phyloP scores from a whole-genome alignment of 495 filamentous ascomycete genomes.

The Bathelium albidoporum region DNA sequence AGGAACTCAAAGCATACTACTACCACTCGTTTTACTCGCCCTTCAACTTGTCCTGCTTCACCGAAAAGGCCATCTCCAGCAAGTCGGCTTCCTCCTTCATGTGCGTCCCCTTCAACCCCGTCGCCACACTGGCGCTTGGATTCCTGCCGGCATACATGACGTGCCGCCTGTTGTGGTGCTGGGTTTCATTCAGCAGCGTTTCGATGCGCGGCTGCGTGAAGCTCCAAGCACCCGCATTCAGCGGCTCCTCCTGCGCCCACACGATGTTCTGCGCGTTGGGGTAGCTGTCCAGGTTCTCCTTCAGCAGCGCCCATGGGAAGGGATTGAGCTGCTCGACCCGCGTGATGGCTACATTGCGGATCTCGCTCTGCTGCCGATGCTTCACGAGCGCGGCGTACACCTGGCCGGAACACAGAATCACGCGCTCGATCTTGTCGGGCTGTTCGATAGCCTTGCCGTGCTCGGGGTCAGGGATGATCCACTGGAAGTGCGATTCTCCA shows the following conservation, averaged over 20 bases:
- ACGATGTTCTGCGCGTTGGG: constrained; percentile 94
- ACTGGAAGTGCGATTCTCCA: constrained; percentile 84
- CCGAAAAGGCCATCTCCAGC: constrained; percentile 60
- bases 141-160: constrained; percentile 92
- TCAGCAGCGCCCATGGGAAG: constrained; percentile 95
- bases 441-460: constrained; percentile 65
- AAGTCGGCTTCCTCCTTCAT: constrained; percentile 90
- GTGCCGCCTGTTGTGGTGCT: constrained; percentile 85
- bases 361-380: constrained; percentile 71
- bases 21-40: constrained; percentile 46
- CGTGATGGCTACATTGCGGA: constrained; percentile 84
- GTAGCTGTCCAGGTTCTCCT: constrained; percentile 91
- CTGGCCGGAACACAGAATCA: constrained; percentile 90
- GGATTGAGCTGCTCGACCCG: constrained; percentile 96
- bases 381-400: constrained; percentile 85
- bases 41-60: constrained; percentile 62
- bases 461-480: constrained; percentile 83
- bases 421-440: constrained; percentile 82
- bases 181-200: constrained; percentile 81
- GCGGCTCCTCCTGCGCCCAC: constrained; percentile 92
- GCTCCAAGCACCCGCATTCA: constrained; percentile 92
- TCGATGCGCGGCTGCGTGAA: constrained; percentile 94
- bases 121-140: constrained; percentile 84
- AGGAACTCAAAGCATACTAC: too few relatives aligned
- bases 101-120: constrained; percentile 79